Evolutionary conservation across 495 filamentous ascomycete species (phyloP), one percentile per base, ranked within the genome.

Genomic region (Neurospora terricola): DNA sequence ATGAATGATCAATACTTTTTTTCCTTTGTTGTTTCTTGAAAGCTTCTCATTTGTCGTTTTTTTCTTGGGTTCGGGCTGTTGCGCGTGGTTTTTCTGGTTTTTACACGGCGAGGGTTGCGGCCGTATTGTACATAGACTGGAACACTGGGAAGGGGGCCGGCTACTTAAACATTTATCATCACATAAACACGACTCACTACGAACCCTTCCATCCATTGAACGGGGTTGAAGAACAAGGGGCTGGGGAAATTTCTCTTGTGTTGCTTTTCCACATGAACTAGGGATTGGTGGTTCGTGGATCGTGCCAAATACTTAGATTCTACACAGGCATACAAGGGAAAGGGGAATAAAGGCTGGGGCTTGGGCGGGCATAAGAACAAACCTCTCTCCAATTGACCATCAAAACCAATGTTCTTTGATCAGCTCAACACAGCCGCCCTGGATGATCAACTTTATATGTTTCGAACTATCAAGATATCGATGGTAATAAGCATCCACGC

Each of bases 1-100:
- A 85, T 75, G 84, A 86, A 79, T 83, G 77, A 82, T 69, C 16
- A 18, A 68, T 39, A 68, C 69, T 72, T 38, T 69, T 38, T 37
- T 59, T 70, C 70, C 10, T 69, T 71, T 14, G 30, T 27, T 62
- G 14, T 34, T 62, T 30, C 1, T 62, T 8, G 12, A 30, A 12
- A 34, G 54, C 54, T 16, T 62, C 54, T 62, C 54, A 62, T 62
- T 62, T 62, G 54, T 62, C 12, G 0, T 62, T 62, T 62, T 12
- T 27, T 14, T 34, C 8, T 3, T 27, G 21, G 48, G 21, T 14
- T 27, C 11, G 48, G 21, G 21, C 21, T 6, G 11, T 59, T 59
- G 10, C 21, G 48, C 10, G 45, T 54, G 48, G 4, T 5, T 66
- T 66, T 36, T 36, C 14, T 34, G 14, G 11, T 34, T 66, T 66